These are phyloP conservation scores for Venturia carpophila DNA, from an alignment of 2,329 filamentous ascomycete genomes.

Conservation along the genomic window DNA sequence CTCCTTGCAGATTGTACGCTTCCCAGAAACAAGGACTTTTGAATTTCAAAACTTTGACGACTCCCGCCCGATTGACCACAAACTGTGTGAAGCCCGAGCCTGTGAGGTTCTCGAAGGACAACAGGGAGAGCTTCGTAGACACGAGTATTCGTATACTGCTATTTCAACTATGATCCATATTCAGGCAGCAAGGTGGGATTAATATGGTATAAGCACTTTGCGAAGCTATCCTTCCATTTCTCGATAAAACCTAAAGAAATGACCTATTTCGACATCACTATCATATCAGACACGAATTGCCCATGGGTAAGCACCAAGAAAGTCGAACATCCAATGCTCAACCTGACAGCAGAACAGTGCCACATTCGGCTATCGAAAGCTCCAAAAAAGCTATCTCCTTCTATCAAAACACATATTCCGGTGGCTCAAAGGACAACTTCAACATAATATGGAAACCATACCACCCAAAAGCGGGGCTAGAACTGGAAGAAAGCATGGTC, in stretches of 20 bases:
- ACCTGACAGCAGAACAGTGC: conserved; percentile 26
- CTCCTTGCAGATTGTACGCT: no score
- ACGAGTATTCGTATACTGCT: no score
- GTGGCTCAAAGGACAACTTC: conserved; percentile 31
- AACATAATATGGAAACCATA: conserved; percentile 33
- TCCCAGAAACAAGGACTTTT: no score
- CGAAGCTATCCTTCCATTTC: no score
- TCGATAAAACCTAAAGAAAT: background rate
- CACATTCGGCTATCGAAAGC: conserved; percentile 36
- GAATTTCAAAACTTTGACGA: no score
- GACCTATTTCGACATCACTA: conserved; percentile 20
- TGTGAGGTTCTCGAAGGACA: no score
- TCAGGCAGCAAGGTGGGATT: background rate
- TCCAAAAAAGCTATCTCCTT: conserved; percentile 34
- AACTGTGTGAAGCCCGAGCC: no score
- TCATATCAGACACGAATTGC: conserved; percentile 24
- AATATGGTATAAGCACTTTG: no score
- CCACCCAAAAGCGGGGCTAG: conserved; percentile 28
- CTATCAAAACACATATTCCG: conserved; percentile 36
- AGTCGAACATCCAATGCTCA: conserved; percentile 20
- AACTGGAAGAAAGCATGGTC: background rate
- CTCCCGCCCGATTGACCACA: no score
- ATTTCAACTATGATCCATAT: no score
- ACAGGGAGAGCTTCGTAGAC: no score
- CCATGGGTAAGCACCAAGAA: conserved; percentile 20